Base-by-base conservation (phyloP, 176 grass and related monocot species). In the Alloteropsis semialata region DNA sequence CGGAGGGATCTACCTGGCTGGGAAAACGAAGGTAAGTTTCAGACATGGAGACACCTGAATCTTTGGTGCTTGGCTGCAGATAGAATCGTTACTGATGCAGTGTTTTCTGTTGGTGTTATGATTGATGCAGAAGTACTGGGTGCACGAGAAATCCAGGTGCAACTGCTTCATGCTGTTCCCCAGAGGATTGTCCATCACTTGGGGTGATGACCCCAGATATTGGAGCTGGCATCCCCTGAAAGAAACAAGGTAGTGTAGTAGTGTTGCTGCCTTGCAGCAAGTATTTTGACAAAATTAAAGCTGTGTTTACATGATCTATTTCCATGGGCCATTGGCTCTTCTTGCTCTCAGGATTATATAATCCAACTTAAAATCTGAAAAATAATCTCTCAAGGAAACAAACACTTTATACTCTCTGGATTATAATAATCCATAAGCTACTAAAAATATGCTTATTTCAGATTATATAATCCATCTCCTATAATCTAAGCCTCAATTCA, bases 111-210 rank as follows among this genome's bases (percentile, higher is more conserved):
- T 36, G 28, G 0, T 66, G 19, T 37, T 5, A 37, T 0, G 6
- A 14, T 38, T 38, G 12, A 59, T 84, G 65, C 84, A 90, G 87
- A 89, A 87, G 82, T 84, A 89, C 61, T 90, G 91, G 91, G 84
- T 90, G 59, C 84, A 93, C 5, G 62, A 49, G 28, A 80, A 43
- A 32, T 87, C 59, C 1, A 70, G 25, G 62, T 18, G 55, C 36
- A 93, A 87, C 72, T 90, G 84, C 65, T 82, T 90, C 84, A 78
- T 81, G 72, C 21, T 90, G 42, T 84, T 82, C 33, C 81, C 91
- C 0, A 93, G 81, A 43, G 84, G 72, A 7, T 46, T 93, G 9
- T 69, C 73, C 70, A 87, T 93, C 53, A 87, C 84, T 49, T 93
- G 91, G 91, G 64, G 84, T 6, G 87, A 90, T 11, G 81, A 87